Percentiles rank a stretch among this genome's conserved stretches.
phyloP scores from a whole-genome alignment of 2,329 filamentous ascomycete genomes.

The Hymenoscyphus infarciens region DNA sequence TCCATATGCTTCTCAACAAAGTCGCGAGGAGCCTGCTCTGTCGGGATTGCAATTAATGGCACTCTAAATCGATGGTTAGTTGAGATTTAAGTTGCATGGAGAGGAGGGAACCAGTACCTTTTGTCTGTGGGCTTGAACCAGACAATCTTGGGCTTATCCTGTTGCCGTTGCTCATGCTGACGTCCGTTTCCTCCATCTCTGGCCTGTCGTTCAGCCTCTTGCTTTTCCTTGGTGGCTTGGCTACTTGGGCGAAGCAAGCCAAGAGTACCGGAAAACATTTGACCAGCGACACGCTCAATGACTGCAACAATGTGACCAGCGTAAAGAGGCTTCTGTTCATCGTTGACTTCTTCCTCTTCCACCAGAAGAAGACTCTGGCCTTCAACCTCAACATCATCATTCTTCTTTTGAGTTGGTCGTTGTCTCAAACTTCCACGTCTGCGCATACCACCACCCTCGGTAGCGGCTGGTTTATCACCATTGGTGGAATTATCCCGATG shows the following conservation, averaged over 20 bases:
- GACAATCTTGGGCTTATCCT: conserved; percentile 99
- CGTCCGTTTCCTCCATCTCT: conserved; percentile 73
- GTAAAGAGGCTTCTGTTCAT: conserved; percentile 96
- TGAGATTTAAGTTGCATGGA: neutral
- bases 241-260: conserved; percentile 92
- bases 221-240: conserved; percentile 98
- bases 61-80: conserved; percentile 45
- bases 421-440: conserved; percentile 93
- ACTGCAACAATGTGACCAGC: conserved; percentile 96
- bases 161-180: conserved; percentile 75
- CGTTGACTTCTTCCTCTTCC: conserved; percentile 97
- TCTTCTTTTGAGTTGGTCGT: conserved; percentile 98
- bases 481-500: conserved; percentile 51
- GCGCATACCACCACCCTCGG: conserved; percentile 78
- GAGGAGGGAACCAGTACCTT: conserved; percentile 1
- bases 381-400: conserved; percentile 97
- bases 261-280: conserved; percentile 98
- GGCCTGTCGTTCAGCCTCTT: conserved; percentile 91
- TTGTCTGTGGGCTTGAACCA: conserved; percentile 98
- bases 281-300: conserved; percentile 91
- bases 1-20: conserved; percentile 99
- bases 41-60: conserved; percentile 94
- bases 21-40: conserved; percentile 93
- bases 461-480: conserved; percentile 58
- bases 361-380: conserved; percentile 94